Evolutionary conservation across 2,329 filamentous ascomycete genomes (phyloP).

Genomic region (Elsinoe fawcettii): DNA sequence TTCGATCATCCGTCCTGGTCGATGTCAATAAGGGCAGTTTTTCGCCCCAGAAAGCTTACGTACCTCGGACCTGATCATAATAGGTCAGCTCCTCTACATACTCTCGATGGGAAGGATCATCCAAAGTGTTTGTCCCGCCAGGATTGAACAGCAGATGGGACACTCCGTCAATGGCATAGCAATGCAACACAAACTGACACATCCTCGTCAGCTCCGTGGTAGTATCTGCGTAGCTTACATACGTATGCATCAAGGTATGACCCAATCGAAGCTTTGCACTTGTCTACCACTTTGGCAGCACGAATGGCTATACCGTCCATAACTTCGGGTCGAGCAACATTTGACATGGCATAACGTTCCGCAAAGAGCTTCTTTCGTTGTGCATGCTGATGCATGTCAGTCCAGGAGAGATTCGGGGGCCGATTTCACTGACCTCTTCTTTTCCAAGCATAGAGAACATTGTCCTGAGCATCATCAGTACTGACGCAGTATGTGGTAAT

Average conservation of each 20-base stretch:
- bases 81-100: slow-evolving; percentile 18
- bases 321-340: slow-evolving; percentile 16
- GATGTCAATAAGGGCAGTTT: neutral
- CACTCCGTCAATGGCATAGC: slow-evolving; percentile 18
- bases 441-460: slow-evolving; percentile 17
- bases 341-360: slow-evolving; percentile 19
- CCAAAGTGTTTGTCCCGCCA: slow-evolving; percentile 16
- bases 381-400: slow-evolving; percentile 1
- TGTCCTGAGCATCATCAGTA: slow-evolving; percentile 1
- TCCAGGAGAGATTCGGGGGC: neutral
- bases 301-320: slow-evolving; percentile 6
- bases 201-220: neutral
- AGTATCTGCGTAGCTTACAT: neutral
- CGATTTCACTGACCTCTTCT: too few species aligned
- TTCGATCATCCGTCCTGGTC: slow-evolving; percentile 12
- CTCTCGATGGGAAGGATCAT: slow-evolving; percentile 13
- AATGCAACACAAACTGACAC: slow-evolving; percentile 16
- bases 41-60: neutral
- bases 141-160: slow-evolving; percentile 17
- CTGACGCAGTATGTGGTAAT: too few species aligned
- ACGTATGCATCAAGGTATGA: slow-evolving; percentile 18
- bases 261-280: slow-evolving; percentile 12
- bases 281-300: slow-evolving; percentile 15
- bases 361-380: slow-evolving; percentile 17
- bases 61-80: slow-evolving; percentile 16